These are phyloP conservation scores for Rutstroemia sp. DNA, from an alignment of 2,329 filamentous ascomycete genomes.

Conservation along the genomic window DNA sequence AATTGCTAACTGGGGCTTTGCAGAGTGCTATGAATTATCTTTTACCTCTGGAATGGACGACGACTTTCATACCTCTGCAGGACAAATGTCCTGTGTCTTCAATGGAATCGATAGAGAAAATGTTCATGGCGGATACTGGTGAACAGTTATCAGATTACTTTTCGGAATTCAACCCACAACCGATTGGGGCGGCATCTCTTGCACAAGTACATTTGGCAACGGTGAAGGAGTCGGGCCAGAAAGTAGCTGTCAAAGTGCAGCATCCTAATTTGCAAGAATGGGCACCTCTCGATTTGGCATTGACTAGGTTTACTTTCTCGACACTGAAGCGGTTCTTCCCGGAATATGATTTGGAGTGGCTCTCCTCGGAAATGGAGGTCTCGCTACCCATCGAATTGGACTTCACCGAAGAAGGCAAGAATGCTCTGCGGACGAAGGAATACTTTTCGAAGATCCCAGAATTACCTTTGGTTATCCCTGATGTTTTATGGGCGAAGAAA, in stretches of 20 bases:
- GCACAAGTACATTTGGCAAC: conserved; percentile 91
- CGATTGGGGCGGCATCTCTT: conserved; percentile 87
- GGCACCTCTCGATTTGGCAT: conserved; percentile 76
- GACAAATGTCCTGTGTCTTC: conserved; percentile 93
- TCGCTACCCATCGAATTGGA: conserved; percentile 89
- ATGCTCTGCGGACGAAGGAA: conserved; percentile 69
- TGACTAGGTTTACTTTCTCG: conserved; percentile 84
- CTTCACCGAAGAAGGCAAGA: conserved; percentile 77
- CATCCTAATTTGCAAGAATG: conserved; percentile 86
- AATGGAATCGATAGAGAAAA: conserved; percentile 73
- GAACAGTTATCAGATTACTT: conserved; percentile 75
- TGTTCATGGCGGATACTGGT: conserved; percentile 82
- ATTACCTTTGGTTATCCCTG: conserved; percentile 79
- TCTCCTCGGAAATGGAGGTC: conserved; percentile 85
- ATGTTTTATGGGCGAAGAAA: conserved; percentile 82
- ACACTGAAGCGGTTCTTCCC: conserved; percentile 91
- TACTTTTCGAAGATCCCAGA: conserved; percentile 71
- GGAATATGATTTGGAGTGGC: conserved; percentile 95
- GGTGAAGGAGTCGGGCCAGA: conserved; percentile 71
- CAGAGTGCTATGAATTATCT: conserved; percentile 93
- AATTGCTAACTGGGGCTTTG: conserved; percentile 17
- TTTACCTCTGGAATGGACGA: conserved; percentile 84
- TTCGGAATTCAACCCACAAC: conserved; percentile 69
- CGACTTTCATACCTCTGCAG: conserved; percentile 91
- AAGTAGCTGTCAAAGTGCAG: conserved; percentile 94